phyloP scores from a whole-genome alignment of 164 flowering plant genomes.

The Magnolia officinalis region DNA sequence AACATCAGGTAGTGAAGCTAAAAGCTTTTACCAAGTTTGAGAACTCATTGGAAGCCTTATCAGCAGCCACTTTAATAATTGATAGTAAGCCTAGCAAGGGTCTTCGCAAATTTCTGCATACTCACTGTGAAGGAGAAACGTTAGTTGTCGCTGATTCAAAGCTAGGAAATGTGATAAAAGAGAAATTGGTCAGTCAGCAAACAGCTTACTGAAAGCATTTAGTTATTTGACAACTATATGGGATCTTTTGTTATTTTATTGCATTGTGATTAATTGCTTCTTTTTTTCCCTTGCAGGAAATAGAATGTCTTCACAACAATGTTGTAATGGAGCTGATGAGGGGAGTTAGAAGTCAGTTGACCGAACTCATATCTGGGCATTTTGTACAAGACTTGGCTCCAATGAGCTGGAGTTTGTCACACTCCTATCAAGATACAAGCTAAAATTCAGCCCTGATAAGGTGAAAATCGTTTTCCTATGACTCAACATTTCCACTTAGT shows the following conservation, averaged over 20 bases:
- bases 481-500: too few species aligned
- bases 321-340: conserved; percentile 94
- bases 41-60: conserved; percentile 77
- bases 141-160: conserved; percentile 87
- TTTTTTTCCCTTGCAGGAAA: conserved; percentile 37
- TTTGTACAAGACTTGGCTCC: conserved; percentile 85
- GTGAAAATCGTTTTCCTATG: conserved; percentile 19
- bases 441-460: conserved; percentile 96
- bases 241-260: neutral
- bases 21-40: conserved; percentile 93
- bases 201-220: neutral
- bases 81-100: conserved; percentile 87
- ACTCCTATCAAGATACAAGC: conserved; percentile 84
- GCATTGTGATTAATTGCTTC: neutral
- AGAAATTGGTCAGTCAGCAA: conserved; percentile 56
- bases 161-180: conserved; percentile 83
- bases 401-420: conserved; percentile 93
- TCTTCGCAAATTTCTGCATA: conserved; percentile 74
- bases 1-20: conserved; percentile 71
- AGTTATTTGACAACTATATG: neutral
- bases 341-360: conserved; percentile 78
- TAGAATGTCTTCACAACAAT: conserved; percentile 73
- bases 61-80: conserved; percentile 64
- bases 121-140: conserved; percentile 74
- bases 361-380: conserved; percentile 81